Evolutionary conservation across 805 yeast species (phyloP).

Genomic region (Kuraishia molischiana): DNA sequence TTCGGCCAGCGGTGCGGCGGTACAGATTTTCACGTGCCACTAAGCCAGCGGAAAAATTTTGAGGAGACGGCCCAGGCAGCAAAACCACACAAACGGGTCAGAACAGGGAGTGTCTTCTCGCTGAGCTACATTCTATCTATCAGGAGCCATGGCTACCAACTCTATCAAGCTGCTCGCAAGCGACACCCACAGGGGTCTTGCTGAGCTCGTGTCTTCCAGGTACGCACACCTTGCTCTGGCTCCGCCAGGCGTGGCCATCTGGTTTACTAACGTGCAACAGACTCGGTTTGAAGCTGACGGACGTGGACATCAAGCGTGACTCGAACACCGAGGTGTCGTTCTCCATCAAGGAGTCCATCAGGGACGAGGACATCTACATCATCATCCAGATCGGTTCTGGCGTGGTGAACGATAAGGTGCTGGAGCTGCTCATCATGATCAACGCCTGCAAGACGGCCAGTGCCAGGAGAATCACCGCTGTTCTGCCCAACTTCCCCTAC

Average conservation of each 20-base stretch:
- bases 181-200: constrained; percentile 58
- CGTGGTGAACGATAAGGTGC: constrained; percentile 61
- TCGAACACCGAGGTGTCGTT: constrained; percentile 69
- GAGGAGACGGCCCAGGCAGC: too few relatives aligned
- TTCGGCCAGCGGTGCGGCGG: too few relatives aligned
- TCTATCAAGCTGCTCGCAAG: constrained; percentile 61
- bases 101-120: too few relatives aligned
- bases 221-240: constrained; percentile 6
- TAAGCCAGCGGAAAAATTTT: too few relatives aligned
- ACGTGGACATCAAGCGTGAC: constrained; percentile 55
- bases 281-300: constrained; percentile 50
- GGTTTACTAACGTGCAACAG: constrained; percentile 14
- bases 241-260: background rate
- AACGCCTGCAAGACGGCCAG: constrained; percentile 79
- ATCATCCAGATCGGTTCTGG: constrained; percentile 77
- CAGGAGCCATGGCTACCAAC: constrained; percentile 53
- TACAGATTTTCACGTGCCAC: too few relatives aligned
- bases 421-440: constrained; percentile 70
- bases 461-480: constrained; percentile 76
- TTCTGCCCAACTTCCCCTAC: constrained; percentile 75
- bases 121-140: too few relatives aligned
- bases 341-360: constrained; percentile 70
- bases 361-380: constrained; percentile 78
- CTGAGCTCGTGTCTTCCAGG: constrained; percentile 52
- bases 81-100: too few relatives aligned